Evolutionary conservation across 31 red algal species (phyloP), one percentile per base, ranked within the genome.

Genomic region (Endocladia muricata): DNA sequence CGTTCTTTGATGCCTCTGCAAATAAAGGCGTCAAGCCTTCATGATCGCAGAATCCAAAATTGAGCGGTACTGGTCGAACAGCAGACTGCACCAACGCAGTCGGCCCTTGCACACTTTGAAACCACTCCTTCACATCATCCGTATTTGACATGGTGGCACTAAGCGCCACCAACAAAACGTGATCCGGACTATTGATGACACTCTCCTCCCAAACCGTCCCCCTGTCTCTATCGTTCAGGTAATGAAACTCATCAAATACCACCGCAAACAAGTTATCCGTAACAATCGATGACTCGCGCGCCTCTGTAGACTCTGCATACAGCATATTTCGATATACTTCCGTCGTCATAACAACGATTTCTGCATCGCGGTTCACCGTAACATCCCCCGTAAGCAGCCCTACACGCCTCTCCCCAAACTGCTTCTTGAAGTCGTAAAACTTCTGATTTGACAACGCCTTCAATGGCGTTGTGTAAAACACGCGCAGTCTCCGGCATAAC

Each of bases 241-340:
- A 99, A 71, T 99, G 96, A 82, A 99, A 99, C 71, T 99, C 96
- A 58, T 99, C 96, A 49, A 99, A 95, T 3, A 93, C 85, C 4
- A 99, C 96, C 7, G 88, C 83, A 52, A 82, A 89, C 1, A 95
- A 71, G 41, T 84, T 74, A 74, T 95, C 92, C 7, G 74, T 74
- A 23, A 79, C 49, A 30, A 36, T 41, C 52, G 77, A 34, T 17
- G 26, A 37, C 9, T 61, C 63, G 6, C 28, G n/a, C 2, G 19
- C 66, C 28, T 91, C 88, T 13, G 41, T 77, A 35, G 76, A 62
- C n/a, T 77, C 85, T 35, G 81, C 73, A 47, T 95, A 99, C 55
- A 93, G 72, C 92, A 99, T 99, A 69, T 99, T 99, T n/a, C 96
- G 89, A 74, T 99, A 99, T 13, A 99, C 82, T 79, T 99, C 96